These are phyloP conservation scores for Achaetomiella virescens DNA, from an alignment of 495 filamentous ascomycete species.

Conservation along the genomic window DNA sequence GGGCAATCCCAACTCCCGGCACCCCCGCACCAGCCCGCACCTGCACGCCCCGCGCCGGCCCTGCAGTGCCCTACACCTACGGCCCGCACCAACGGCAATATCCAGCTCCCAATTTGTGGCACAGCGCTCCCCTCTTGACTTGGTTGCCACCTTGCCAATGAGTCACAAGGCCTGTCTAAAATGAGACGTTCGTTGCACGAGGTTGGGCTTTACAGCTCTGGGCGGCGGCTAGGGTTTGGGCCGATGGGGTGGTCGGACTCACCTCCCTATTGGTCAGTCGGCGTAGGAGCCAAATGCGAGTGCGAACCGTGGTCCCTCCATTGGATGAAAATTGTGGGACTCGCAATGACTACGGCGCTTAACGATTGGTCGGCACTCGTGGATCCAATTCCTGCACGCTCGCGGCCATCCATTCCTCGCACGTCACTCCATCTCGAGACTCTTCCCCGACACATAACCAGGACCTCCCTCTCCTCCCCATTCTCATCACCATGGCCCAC, in stretches of 20 bases:
- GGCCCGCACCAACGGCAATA: neutral
- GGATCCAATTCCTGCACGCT: too few species aligned
- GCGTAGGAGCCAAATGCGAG: constrained; percentile 5
- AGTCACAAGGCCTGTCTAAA: constrained; percentile 2
- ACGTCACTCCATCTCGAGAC: too few species aligned
- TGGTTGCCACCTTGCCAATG: constrained; percentile 1
- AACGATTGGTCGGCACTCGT: constrained; percentile 10
- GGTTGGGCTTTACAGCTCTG: constrained; percentile 5
- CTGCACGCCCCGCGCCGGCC: constrained; percentile 2
- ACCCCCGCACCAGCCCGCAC: constrained; percentile 1
- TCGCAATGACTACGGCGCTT: neutral
- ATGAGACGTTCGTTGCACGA: constrained; percentile 2
- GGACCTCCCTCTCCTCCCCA: too few species aligned
- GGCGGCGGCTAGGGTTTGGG: constrained; percentile 3
- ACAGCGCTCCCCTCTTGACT: neutral
- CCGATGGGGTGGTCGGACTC: constrained; percentile 7
- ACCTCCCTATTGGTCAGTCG: constrained; percentile 9
- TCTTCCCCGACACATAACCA: too few species aligned
- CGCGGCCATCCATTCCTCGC: too few species aligned
- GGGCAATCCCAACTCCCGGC: neutral
- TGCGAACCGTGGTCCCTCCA: constrained; percentile 7
- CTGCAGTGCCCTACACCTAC: constrained; percentile 2
- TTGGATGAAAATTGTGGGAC: constrained; percentile 7
- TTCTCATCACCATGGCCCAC: too few species aligned
- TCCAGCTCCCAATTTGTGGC: neutral